Evolutionary conservation across 352 stramenopile genomes (phyloP).

Genomic region (Elongisporangium undulatum): DNA sequence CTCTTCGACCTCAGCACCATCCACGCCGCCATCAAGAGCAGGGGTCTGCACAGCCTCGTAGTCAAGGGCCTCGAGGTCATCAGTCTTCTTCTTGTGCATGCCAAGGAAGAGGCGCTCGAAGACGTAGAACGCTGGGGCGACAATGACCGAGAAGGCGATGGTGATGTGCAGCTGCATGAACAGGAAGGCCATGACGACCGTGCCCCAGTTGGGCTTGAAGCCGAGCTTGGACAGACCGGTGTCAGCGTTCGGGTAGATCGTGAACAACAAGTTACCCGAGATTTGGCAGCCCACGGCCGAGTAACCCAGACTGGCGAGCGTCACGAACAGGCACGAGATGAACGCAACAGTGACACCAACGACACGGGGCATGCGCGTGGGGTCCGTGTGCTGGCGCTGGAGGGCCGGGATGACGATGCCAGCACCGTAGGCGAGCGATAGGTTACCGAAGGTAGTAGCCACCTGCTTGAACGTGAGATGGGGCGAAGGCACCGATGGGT

Average conservation of each 20-base stretch:
- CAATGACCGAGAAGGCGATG: constrained; percentile 55
- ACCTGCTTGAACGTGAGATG: constrained; percentile 35
- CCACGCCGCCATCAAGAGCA: neutral
- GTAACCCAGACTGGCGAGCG: constrained; percentile 24
- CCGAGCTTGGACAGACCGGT: constrained; percentile 23
- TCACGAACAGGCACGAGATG: constrained; percentile 29
- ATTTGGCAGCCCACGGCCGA: constrained; percentile 34
- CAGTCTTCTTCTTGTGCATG: constrained; percentile 41
- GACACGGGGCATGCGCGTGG: constrained; percentile 29
- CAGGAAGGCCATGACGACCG: constrained; percentile 28
- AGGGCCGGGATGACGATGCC: constrained; percentile 24
- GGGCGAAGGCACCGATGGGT: constrained; percentile 23
- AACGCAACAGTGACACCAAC: constrained; percentile 28
- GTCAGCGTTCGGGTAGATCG: constrained; percentile 7
- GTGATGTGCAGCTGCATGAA: constrained; percentile 40
- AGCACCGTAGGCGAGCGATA: constrained; percentile 40
- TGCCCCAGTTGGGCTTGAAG: constrained; percentile 24
- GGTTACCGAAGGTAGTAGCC: constrained; percentile 31
- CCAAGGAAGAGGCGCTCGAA: constrained; percentile 35
- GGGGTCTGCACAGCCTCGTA: neutral
- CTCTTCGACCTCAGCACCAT: neutral
- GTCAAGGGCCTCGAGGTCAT: constrained; percentile 17
- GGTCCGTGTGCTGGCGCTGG: constrained; percentile 16
- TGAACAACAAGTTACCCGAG: constrained; percentile 19
- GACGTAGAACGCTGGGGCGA: constrained; percentile 54